phyloP scores from a whole-genome alignment of 495 filamentous ascomycete genomes.

The Annulohypoxylon moriforme region DNA sequence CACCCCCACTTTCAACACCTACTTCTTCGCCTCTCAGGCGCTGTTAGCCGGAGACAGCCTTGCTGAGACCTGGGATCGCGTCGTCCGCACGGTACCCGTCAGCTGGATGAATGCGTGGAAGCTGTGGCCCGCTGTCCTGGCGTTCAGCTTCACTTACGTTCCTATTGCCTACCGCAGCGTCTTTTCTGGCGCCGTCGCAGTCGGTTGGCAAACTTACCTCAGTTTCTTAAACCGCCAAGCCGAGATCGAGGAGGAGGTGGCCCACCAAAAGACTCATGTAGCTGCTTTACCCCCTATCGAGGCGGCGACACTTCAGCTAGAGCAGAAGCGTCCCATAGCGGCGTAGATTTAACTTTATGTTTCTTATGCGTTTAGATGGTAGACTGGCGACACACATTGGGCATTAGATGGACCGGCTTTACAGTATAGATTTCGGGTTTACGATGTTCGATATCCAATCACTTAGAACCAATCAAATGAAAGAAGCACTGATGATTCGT shows the following conservation, averaged over 20 bases:
- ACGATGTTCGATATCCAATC: not conserved
- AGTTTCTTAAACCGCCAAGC: slow-evolving; percentile 82
- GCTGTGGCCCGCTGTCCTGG: slow-evolving; percentile 90
- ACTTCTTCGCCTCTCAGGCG: slow-evolving; percentile 90
- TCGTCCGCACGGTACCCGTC: slow-evolving; percentile 79
- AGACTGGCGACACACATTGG: not conserved
- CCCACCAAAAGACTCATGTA: slow-evolving; percentile 15
- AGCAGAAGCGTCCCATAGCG: slow-evolving; percentile 19
- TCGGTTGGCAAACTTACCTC: slow-evolving; percentile 94
- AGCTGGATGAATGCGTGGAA: slow-evolving; percentile 84
- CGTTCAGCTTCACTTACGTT: slow-evolving; percentile 87
- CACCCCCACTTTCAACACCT: slow-evolving; percentile 87
- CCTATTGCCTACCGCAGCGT: slow-evolving; percentile 80
- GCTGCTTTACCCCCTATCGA: slow-evolving; percentile 13
- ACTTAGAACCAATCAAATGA: not conserved
- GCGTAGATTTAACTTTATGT: slow-evolving; percentile 4
- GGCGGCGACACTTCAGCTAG: slow-evolving; percentile 1
- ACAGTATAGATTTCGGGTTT: slow-evolving; percentile 3
- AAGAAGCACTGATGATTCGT: not conserved
- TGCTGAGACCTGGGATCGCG: slow-evolving; percentile 71
- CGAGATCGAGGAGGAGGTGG: slow-evolving; percentile 59
- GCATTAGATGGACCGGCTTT: not conserved
- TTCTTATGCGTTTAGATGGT: not conserved
- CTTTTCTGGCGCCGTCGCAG: slow-evolving; percentile 80
- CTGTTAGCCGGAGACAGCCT: slow-evolving; percentile 68